A percentile compares a stretch with the other conserved stretches of the same genome.
phyloP scores from a whole-genome alignment of 2,329 filamentous ascomycete species.

The Aspergillus sergii region DNA sequence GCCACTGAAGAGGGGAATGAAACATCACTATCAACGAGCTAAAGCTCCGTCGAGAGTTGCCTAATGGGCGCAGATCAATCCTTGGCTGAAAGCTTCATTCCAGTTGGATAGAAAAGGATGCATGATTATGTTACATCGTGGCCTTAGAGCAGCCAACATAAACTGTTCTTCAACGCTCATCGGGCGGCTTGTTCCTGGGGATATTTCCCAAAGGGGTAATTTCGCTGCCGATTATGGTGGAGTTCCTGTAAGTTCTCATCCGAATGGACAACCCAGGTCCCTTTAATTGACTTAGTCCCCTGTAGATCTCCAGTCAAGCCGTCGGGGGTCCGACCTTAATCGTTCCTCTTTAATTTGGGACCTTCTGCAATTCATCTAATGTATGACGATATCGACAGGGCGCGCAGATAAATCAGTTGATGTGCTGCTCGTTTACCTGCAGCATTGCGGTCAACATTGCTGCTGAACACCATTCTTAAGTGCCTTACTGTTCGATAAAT shows the following conservation, averaged over 20 bases:
- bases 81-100: background rate
- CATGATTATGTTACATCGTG: slow-evolving; percentile 1
- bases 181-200: background rate
- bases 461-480: no score
- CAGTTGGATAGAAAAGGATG: background rate
- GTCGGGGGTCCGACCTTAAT: background rate
- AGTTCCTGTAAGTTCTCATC: no score
- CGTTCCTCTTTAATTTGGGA: background rate
- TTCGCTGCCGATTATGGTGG: background rate
- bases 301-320: slow-evolving; percentile 1
- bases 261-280: background rate
- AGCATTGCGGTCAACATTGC: background rate
- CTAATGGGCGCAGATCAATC: background rate
- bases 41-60: background rate
- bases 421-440: background rate
- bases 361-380: background rate
- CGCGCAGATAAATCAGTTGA: background rate
- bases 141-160: background rate
- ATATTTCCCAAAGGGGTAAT: background rate
- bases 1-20: background rate
- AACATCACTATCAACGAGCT: background rate
- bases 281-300: slow-evolving; percentile 1
- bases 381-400: background rate
- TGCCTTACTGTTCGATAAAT: background rate
- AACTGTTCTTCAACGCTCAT: background rate